Conservation (phyloP, 1,284 basidiomycete genomes). For the Apiotrichum sp. region DNA sequence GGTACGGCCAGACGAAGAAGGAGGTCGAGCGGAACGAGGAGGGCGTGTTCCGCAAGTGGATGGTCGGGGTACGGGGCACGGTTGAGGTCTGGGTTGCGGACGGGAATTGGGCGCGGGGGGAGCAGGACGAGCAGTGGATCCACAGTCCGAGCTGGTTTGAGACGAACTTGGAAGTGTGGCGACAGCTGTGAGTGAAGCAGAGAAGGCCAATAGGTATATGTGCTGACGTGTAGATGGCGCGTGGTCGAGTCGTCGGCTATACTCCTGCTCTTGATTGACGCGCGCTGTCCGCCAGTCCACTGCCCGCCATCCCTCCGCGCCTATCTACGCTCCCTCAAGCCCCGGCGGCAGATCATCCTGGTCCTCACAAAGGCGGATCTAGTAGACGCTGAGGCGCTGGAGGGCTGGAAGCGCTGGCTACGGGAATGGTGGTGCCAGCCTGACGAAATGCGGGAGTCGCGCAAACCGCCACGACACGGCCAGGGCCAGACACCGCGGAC, state of each 20-base stretch:
- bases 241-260: conserved; percentile 80
- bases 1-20: conserved; percentile 70
- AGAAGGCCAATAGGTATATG: not conserved
- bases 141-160: conserved; percentile 64
- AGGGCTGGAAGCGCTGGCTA: conserved; percentile 65
- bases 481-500: not conserved
- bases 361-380: conserved; percentile 81
- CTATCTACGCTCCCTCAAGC: conserved; percentile 48
- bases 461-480: too few relatives aligned
- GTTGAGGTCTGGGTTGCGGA: conserved; percentile 55
- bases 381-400: conserved; percentile 55
- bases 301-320: conserved; percentile 52
- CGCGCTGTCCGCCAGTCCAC: conserved; percentile 67
- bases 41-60: conserved; percentile 68
- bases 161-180: conserved; percentile 84
- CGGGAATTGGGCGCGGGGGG: conserved; percentile 9
- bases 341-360: conserved; percentile 60
- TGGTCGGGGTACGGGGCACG: conserved; percentile 56
- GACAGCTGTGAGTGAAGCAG: conserved; percentile 57
- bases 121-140: conserved; percentile 49
- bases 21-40: conserved; percentile 84
- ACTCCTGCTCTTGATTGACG: conserved; percentile 75
- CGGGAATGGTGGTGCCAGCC: conserved; percentile 48
- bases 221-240: conserved; percentile 59
- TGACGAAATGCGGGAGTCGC: too few relatives aligned